Percentiles rank a stretch among this genome's conserved stretches.
Evolutionary conservation across 2,329 filamentous ascomycete species (phyloP).

Genomic region (Onygenales sp.): DNA sequence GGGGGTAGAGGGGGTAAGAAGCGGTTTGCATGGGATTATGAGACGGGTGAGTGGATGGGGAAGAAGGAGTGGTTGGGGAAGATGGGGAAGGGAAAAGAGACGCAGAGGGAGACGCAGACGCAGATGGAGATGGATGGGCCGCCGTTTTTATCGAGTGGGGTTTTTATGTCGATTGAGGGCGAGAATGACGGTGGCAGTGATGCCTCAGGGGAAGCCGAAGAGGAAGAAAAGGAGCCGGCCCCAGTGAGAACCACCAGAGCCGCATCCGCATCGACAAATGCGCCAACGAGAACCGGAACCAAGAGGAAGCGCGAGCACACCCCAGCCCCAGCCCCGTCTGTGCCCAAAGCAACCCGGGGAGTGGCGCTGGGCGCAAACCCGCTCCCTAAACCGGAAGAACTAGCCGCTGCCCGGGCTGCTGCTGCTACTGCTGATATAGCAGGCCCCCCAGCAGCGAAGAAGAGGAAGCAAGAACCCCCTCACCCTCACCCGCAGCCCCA

Average conservation of each 20-base stretch:
- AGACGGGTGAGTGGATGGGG: constrained; percentile 11
- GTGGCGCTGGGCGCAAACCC: not conserved
- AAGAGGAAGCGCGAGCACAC: not conserved
- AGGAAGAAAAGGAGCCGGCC: too few relatives aligned
- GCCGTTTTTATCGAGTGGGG: too few relatives aligned
- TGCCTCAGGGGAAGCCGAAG: too few relatives aligned
- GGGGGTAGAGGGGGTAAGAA: not conserved
- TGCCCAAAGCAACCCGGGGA: not conserved
- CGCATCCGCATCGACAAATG: too few relatives aligned
- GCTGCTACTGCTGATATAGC: not conserved
- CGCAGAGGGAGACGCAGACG: too few relatives aligned
- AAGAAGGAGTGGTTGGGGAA: constrained; percentile 5
- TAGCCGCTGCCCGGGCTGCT: not conserved
- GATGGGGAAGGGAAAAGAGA: not conserved
- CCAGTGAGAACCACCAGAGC: too few relatives aligned
- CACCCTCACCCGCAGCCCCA: too few relatives aligned
- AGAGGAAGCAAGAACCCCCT: not conserved
- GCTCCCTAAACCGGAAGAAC: not conserved
- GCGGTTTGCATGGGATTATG: constrained; percentile 9
- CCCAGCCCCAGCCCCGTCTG: too few relatives aligned
- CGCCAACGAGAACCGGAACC: not conserved
- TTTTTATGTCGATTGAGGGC: too few relatives aligned
- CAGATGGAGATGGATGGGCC: too few relatives aligned
- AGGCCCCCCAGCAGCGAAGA: not conserved
- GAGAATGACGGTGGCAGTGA: too few relatives aligned